Conservation (phyloP, 2,329 filamentous ascomycete genomes). For the Penicillium sp. region DNA sequence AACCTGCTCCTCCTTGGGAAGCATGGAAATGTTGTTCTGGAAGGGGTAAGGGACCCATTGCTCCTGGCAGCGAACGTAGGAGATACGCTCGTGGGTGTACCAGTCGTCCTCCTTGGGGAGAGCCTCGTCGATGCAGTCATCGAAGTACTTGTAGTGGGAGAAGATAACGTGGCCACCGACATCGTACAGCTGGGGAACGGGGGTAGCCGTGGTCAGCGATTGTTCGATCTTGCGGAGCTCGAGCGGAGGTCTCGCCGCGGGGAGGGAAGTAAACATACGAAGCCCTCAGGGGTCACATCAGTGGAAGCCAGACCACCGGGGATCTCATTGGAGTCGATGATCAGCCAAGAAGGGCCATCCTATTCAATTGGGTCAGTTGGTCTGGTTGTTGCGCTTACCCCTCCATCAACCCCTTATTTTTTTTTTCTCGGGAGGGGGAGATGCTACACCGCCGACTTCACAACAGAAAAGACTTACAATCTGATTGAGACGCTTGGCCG, state of each 20-base stretch:
- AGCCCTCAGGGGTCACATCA: constrained; percentile 92
- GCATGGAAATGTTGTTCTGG: constrained; percentile 99
- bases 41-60: constrained; percentile 99
- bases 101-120: constrained; percentile 92
- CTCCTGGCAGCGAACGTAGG: constrained; percentile 95
- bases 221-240: not conserved
- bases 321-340: constrained; percentile 87
- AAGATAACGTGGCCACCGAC: constrained; percentile 98
- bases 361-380: constrained; percentile 45
- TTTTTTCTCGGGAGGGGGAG: constrained; percentile 2
- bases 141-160: constrained; percentile 99
- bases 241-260: not conserved
- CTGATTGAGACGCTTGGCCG: constrained; percentile 96
- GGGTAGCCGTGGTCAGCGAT: constrained; percentile 13
- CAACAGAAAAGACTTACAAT: constrained; percentile 62
- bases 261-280: constrained; percentile 66
- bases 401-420: constrained; percentile 22
- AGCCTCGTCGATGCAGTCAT: constrained; percentile 97
- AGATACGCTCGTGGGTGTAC: constrained; percentile 98
- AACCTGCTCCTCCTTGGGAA: constrained; percentile 96
- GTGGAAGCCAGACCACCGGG: constrained; percentile 96
- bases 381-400: constrained; percentile 19
- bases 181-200: constrained; percentile 81
- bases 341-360: constrained; percentile 93
- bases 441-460: constrained; percentile 5